phyloP scores from a whole-genome alignment of 2,329 filamentous ascomycete genomes.

The Tolypocladium paradoxum region DNA sequence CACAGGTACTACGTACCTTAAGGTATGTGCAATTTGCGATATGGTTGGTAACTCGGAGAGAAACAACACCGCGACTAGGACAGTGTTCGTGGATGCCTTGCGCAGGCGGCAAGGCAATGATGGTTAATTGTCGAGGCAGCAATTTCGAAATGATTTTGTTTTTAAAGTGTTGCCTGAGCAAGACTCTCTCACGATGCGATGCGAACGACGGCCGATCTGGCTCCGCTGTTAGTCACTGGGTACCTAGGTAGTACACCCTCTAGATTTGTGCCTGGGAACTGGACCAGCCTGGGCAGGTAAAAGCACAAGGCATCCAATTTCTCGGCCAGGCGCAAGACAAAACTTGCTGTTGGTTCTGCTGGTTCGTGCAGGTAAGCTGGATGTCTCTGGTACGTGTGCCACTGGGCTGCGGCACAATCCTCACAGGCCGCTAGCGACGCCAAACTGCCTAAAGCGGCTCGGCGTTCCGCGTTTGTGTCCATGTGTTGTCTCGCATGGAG shows the following conservation, averaged over 20 bases:
- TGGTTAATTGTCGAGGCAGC: not conserved
- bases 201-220: not conserved
- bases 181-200: not conserved
- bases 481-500: not conserved
- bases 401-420: not conserved
- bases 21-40: too few species aligned
- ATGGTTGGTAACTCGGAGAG: not conserved
- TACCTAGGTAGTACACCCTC: too few species aligned
- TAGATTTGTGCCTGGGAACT: not conserved
- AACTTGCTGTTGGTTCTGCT: too few species aligned
- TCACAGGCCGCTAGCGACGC: not conserved
- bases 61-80: not conserved
- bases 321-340: too few species aligned
- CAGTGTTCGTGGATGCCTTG: too few species aligned
- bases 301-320: too few species aligned
- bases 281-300: not conserved
- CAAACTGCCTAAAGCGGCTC: slow-evolving; percentile 4
- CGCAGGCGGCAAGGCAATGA: not conserved
- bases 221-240: too few species aligned
- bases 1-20: too few species aligned
- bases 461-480: not conserved
- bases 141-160: not conserved
- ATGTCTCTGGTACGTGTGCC: not conserved
- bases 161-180: not conserved
- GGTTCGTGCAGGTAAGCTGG: too few species aligned